Evolutionary conservation across 2,329 filamentous ascomycete species (phyloP).

Genomic region (Hypoxylon sp.): DNA sequence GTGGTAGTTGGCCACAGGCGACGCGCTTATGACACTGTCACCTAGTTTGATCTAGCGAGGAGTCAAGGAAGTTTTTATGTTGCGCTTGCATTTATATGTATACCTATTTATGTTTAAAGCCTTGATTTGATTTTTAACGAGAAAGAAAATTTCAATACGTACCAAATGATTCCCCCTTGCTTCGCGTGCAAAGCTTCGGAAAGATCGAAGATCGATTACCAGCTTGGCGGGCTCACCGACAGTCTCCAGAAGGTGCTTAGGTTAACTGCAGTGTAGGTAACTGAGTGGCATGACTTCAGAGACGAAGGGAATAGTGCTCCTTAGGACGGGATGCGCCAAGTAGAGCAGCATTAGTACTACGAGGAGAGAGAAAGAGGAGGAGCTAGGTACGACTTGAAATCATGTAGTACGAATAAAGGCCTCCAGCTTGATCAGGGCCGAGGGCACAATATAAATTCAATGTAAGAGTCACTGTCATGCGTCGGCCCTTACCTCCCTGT

Average conservation of each 20-base stretch:
- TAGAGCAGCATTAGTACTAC: background rate
- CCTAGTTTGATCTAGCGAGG: conserved; percentile 33
- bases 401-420: background rate
- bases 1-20: conserved; percentile 8
- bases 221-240: background rate
- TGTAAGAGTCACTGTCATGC: background rate
- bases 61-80: conserved; percentile 24
- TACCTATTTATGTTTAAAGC: background rate
- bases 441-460: conserved; percentile 5
- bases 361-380: background rate
- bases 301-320: background rate
- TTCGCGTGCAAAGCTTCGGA: background rate
- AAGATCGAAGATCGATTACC: background rate
- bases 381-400: background rate
- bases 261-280: background rate
- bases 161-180: background rate
- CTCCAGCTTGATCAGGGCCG: background rate
- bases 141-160: background rate
- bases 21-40: background rate
- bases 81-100: background rate
- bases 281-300: background rate
- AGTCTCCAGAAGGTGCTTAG: background rate
- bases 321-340: background rate
- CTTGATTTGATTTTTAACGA: background rate
- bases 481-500: conserved; percentile 3